These are phyloP conservation scores for Hyphodiscus sp. DNA, from an alignment of 2,329 filamentous ascomycete genomes.

Conservation along the genomic window DNA sequence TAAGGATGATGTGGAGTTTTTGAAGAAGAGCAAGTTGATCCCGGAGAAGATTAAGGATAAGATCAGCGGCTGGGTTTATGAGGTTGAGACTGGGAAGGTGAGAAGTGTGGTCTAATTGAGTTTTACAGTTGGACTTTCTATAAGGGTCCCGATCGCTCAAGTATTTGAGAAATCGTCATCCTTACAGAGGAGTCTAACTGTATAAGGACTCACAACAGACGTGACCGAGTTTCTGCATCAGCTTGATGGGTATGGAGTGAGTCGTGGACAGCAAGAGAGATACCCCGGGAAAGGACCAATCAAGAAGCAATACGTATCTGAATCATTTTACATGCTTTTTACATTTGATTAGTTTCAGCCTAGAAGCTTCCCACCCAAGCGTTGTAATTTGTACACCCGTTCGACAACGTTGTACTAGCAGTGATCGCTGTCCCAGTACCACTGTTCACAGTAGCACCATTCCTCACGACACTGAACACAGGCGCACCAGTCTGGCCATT, in stretches of 20 bases:
- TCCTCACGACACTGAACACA: conserved; percentile 24
- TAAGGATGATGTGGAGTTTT: conserved; percentile 55
- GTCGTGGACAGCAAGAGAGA: neutral
- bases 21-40: conserved; percentile 54
- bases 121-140: neutral
- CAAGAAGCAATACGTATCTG: neutral
- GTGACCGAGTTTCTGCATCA: too few relatives aligned
- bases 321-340: neutral
- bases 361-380: conserved; percentile 25
- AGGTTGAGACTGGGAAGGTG: conserved; percentile 65
- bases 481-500: conserved; percentile 29
- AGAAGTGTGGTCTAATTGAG: conserved; percentile 38
- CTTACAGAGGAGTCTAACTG: too few relatives aligned
- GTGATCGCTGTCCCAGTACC: conserved; percentile 24
- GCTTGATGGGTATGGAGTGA: neutral
- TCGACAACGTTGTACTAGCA: conserved; percentile 9
- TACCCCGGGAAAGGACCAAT: neutral
- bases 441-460: conserved; percentile 16
- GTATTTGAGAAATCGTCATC: neutral
- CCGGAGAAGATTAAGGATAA: conserved; percentile 49
- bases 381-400: conserved; percentile 24
- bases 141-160: neutral
- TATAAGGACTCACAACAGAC: too few relatives aligned
- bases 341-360: neutral
- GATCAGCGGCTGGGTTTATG: conserved; percentile 71